Evolutionary conservation across 495 filamentous ascomycete genomes (phyloP).

Genomic region (Evernia prunastri): DNA sequence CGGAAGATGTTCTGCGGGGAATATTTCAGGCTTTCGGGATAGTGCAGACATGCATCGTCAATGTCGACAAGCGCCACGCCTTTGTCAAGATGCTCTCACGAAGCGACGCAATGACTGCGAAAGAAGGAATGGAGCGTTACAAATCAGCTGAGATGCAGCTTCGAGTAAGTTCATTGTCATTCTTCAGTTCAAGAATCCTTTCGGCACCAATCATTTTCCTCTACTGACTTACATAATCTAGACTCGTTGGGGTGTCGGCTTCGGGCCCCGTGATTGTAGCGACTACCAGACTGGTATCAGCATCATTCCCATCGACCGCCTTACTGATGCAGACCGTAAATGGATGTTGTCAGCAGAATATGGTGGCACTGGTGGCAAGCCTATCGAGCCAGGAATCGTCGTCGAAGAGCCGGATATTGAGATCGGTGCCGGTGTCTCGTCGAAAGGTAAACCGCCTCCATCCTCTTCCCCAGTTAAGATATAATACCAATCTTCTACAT

Average conservation of each 20-base stretch:
- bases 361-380: conserved; percentile 80
- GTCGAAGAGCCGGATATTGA: conserved; percentile 98
- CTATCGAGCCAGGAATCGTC: conserved; percentile 74
- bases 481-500: conserved; percentile 12
- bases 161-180: conserved; percentile 52
- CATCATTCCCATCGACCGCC: conserved; percentile 80
- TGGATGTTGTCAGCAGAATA: conserved; percentile 96
- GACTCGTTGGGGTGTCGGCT: conserved; percentile 97
- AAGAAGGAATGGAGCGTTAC: conserved; percentile 83
- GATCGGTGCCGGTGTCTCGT: conserved; percentile 93
- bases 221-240: conserved; percentile 37
- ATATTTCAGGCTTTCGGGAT: conserved; percentile 74
- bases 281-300: conserved; percentile 91
- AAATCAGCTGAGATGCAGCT: conserved; percentile 65
- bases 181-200: not conserved
- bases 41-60: conserved; percentile 96
- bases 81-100: conserved; percentile 98
- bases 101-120: conserved; percentile 72
- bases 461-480: not conserved
- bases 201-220: not conserved
- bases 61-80: conserved; percentile 92
- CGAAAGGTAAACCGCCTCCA: conserved; percentile 54
- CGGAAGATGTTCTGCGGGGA: conserved; percentile 70
- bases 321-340: conserved; percentile 93
- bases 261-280: conserved; percentile 93